Evolutionary conservation across 441 rosid genomes (phyloP), one percentile per base, ranked within the genome.

Genomic region (Arabidopsis lyrata): DNA sequence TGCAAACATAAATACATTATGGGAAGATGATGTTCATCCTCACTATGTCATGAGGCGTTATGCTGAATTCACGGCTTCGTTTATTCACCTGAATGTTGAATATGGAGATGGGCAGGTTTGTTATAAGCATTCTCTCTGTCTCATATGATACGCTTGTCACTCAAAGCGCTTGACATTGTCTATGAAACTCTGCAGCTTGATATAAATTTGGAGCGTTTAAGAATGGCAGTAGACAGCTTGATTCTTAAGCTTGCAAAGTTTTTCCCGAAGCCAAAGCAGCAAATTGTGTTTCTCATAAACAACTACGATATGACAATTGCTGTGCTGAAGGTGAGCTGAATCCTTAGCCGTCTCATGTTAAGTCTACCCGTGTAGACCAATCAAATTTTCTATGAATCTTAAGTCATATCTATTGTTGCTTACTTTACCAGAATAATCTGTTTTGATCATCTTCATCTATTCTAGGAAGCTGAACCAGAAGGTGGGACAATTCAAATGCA

Each of bases 21-120:
- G 97, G 99, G 98, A 93, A 81, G 98, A 96, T 84, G 99, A 96
- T 79, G 86, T 89, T 58, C 99, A 96, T 84, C 97, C 99, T 81
- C 99, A 96, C 77, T 96, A 93, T 87, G 97, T 96, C 68, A 93
- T 91, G 98, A 88, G 99, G 84, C 99, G 97, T 63, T 96, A 91
- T 70, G 99, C 99, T 57, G 99, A 96, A 83, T 90, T 93, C 74
- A 89, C 98, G 9, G 98, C 97, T 66, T 96, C 99, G 35, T 97
- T 96, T 78, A 91, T 93, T 78, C 97, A 93, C 71, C 88, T 96
- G 53, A 96, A 96, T 82, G 90, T 93, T 72, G 97, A 87, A 79
- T 90, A 90, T 81, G 97, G 97, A 65, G 98, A 96, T 78, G 99
- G 98, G 57, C 99, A 96, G 97, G 98, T 96, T 60, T 63, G 88